Evolutionary conservation across 805 yeast genomes (phyloP).

Genomic region (Lipomyces yamadae): DNA sequence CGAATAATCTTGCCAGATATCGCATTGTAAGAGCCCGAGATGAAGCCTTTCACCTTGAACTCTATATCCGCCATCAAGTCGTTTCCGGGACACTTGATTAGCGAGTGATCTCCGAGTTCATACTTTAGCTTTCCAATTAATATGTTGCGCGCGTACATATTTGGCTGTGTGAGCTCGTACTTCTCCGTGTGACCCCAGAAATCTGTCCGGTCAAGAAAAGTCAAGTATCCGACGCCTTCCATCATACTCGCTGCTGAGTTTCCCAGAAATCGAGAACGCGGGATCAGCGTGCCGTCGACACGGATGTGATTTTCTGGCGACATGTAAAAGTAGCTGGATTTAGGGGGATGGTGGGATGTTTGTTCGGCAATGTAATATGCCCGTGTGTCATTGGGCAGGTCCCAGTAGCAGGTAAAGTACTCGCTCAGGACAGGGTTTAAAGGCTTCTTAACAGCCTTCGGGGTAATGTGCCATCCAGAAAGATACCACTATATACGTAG

Average conservation of each 20-base stretch:
- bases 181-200: constrained; percentile 59
- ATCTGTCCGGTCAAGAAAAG: constrained; percentile 64
- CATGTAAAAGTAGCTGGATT: constrained; percentile 87
- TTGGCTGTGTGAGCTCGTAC: constrained; percentile 91
- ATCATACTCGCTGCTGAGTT: constrained; percentile 96
- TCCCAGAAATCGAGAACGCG: constrained; percentile 87
- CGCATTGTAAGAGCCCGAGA: constrained; percentile 88
- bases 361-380: constrained; percentile 93
- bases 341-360: constrained; percentile 98
- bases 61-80: constrained; percentile 79
- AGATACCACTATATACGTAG: constrained; percentile 68
- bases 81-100: constrained; percentile 64
- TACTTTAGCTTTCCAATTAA: constrained; percentile 86
- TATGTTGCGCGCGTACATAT: constrained; percentile 92
- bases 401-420: constrained; percentile 91
- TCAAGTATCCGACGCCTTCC: constrained; percentile 84
- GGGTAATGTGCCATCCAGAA: constrained; percentile 97
- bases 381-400: constrained; percentile 65
- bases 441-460: constrained; percentile 97
- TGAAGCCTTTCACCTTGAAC: constrained; percentile 92
- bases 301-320: constrained; percentile 80
- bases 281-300: constrained; percentile 87
- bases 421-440: constrained; percentile 94
- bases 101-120: constrained; percentile 91
- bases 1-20: constrained; percentile 75